Conservation (phyloP, 257 asterid species). For the Penstemon newberryi region DNA sequence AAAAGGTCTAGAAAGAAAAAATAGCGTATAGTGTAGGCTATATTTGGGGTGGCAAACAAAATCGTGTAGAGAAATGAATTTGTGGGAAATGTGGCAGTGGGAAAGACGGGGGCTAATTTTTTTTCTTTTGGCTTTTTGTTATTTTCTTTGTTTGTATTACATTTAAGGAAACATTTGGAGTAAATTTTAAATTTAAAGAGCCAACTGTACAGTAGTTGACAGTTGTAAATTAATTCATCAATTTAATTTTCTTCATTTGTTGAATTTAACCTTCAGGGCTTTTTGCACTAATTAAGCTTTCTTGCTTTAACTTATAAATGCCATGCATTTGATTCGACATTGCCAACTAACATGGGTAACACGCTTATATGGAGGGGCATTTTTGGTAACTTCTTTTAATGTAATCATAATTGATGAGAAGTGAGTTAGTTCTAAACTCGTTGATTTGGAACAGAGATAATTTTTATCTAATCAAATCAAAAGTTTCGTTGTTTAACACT, state of each 20-base stretch:
- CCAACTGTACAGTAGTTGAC: conserved; percentile 10
- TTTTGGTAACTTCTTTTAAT: too few relatives aligned
- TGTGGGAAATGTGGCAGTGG: conserved; percentile 2
- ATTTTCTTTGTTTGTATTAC: not conserved
- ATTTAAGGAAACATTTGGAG: not conserved
- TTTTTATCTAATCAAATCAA: too few relatives aligned
- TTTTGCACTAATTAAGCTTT: not conserved
- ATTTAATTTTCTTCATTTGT: not conserved
- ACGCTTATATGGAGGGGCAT: not conserved
- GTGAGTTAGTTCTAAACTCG: too few relatives aligned
- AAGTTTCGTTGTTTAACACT: too few relatives aligned
- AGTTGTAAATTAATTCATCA: not conserved
- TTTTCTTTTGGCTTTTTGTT: not conserved
- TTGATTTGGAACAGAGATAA: too few relatives aligned
- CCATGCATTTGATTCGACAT: not conserved
- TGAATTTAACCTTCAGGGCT: conserved; percentile 2
- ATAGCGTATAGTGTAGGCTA: not conserved
- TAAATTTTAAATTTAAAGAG: not conserved
- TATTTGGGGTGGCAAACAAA: conserved; percentile 14
- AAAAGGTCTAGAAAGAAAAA: not conserved
- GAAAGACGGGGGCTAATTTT: not conserved
- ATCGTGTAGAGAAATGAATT: conserved; percentile 10
- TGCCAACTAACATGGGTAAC: conserved; percentile 13
- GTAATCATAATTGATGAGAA: too few relatives aligned
- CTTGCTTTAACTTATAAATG: not conserved